Conservation (phyloP, 306 rosid species). For the Lotus japonicus region DNA sequence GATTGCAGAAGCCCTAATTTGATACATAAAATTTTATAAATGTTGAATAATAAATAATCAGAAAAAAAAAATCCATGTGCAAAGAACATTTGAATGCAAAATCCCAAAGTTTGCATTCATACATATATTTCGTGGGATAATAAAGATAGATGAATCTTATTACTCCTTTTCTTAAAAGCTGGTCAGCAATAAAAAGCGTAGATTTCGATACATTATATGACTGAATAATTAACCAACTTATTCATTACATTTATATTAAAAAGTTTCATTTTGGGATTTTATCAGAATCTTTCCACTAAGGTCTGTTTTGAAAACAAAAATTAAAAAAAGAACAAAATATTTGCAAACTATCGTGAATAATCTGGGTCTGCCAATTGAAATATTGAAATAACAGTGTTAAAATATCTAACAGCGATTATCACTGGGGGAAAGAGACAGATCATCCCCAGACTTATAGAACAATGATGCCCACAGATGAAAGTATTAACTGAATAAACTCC, state of each 20-base stretch:
- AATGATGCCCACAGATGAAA: conserved; percentile 12
- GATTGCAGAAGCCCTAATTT: conserved; percentile 6
- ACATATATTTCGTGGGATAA: not conserved
- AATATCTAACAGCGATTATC: not conserved
- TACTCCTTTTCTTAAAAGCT: not conserved
- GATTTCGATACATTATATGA: not conserved
- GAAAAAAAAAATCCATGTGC: not conserved
- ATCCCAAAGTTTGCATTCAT: not conserved
- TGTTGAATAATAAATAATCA: not conserved
- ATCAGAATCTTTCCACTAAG: conserved; percentile 7
- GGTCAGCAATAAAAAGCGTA: not conserved
- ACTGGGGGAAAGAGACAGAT: not conserved
- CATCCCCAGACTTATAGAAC: conserved; percentile 11
- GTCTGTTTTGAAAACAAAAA: not conserved
- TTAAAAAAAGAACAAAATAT: not conserved
- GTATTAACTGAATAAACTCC: not conserved
- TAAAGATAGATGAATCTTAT: not conserved
- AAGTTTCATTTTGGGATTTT: not conserved
- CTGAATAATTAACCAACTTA: not conserved
- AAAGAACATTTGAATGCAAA: not conserved
- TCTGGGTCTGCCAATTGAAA: not conserved
- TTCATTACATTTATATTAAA: not conserved
- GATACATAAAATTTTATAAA: not conserved
- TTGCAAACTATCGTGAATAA: not conserved
- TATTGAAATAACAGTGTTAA: not conserved